Base-by-base conservation (phyloP, 208 protist genomes). In the Polymyxa betae region DNA sequence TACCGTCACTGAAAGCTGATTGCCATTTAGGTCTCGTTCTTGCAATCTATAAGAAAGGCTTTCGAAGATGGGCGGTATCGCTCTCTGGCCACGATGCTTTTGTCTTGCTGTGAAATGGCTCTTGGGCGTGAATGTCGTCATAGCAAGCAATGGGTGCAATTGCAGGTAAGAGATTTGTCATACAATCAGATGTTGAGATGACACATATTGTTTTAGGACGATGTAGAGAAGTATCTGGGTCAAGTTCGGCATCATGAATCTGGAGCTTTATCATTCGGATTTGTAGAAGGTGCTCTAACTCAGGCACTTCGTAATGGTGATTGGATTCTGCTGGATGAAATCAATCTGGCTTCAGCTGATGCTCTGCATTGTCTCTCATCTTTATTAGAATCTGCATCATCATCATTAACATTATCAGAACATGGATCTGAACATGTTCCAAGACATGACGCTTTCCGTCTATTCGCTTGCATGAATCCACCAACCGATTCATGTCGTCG, bases 401-500 rank as follows among this genome's bases (percentile, higher is more conserved):
- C 72, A 43, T 82, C 72, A 92, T 94, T 12, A 93, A 93, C 24
- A 24, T 45, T 66, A 5, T 52, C 49, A 0, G 45, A 64, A 35
- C 5, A 60, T 24, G 49, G 49, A 5, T 20, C 10, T 10, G n/a
- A 12, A 12, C 32, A 89, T 41, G 89, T 99, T n/a, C 40, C 41
- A 78, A 91, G 95, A 41, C 98, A 99, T 94, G 96, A 96, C 32
- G 97, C 99, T 91, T 99, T 99, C 93, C 96, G 96, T 87, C 93
- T 99, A 0, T 99, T 99, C 93, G 98, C 98, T 5, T 99, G 98
- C 93, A 99, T 99, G 99, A 99, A 99, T 93, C 99, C 98, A 32
- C 93, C 98, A 12, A 99, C 98, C 0, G 99, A 99, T 93, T 97
- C 99, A 40, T 99, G 99, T 46, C 99, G 99, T 93, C 98, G 98